These are phyloP conservation scores for Catharanthus roseus DNA, from an alignment of 257 asterid genomes.

Conservation along the genomic window DNA sequence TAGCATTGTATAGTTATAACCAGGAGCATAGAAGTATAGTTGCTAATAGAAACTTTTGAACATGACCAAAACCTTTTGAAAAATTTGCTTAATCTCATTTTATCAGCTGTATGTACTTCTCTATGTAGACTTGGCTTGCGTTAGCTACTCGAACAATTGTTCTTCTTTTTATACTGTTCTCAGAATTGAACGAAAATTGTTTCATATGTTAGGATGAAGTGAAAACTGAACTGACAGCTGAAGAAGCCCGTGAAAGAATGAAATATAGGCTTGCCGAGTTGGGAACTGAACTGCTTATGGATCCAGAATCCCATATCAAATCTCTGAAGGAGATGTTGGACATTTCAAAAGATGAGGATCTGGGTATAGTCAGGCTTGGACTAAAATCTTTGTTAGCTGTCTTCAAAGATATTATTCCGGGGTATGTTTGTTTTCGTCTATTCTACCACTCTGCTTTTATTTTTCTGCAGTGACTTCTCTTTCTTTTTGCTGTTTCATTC, in stretches of 20 bases:
- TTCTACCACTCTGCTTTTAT: conserved; percentile 10
- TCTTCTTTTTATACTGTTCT: not conserved
- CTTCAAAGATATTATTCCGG: conserved; percentile 91
- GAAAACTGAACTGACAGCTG: conserved; percentile 65
- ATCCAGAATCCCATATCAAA: conserved; percentile 86
- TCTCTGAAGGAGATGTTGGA: conserved; percentile 82
- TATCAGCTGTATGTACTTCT: not conserved
- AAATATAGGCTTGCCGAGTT: conserved; percentile 81
- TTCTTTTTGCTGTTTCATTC: conserved; percentile 5
- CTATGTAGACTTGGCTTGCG: not conserved
- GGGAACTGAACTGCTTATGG: conserved; percentile 77
- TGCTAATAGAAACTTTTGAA: not conserved
- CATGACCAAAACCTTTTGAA: not conserved
- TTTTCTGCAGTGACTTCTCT: conserved; percentile 6
- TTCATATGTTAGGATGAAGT: conserved; percentile 58
- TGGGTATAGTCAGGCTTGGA: conserved; percentile 52
- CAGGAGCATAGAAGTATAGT: not conserved
- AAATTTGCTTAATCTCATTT: no score
- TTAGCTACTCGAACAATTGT: not conserved
- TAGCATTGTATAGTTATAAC: not conserved
- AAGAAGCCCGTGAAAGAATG: conserved; percentile 69
- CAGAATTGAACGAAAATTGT: not conserved
- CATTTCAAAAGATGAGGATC: conserved; percentile 60
- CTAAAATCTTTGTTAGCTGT: conserved; percentile 90
- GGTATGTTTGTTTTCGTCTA: conserved; percentile 42